Evolutionary conservation across 2,329 filamentous ascomycete species (phyloP).

Genomic region (Parastagonospora avenae): DNA sequence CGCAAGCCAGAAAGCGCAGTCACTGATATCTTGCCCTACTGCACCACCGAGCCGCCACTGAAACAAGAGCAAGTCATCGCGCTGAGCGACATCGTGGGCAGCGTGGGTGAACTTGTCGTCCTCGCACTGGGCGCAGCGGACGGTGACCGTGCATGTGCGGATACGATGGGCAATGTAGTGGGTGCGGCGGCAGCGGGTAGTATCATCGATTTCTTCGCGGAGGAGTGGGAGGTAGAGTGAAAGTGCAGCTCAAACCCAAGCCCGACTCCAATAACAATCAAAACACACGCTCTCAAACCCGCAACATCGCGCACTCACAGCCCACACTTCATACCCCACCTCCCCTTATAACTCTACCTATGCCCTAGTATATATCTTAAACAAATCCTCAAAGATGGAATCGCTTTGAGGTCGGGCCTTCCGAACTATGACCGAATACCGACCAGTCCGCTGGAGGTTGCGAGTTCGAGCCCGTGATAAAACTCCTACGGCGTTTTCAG

Average conservation of each 20-base stretch:
- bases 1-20: constrained; percentile 11
- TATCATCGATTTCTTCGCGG: constrained; percentile 40
- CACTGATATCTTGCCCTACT: constrained; percentile 36
- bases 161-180: constrained; percentile 25
- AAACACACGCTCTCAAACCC: neutral
- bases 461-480: no score
- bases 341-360: no score
- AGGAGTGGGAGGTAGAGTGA: constrained; percentile 37
- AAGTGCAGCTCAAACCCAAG: neutral
- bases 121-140: constrained; percentile 28
- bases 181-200: constrained; percentile 22
- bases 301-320: neutral
- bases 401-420: no score
- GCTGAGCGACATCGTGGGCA: constrained; percentile 41
- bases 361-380: no score
- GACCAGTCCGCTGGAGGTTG: no score
- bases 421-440: no score
- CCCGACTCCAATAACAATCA: neutral
- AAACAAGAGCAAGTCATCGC: constrained; percentile 31
- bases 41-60: constrained; percentile 28
- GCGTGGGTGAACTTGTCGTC: constrained; percentile 37
- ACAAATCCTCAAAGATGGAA: no score
- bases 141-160: constrained; percentile 15
- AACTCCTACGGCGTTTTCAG: no score
- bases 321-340: no score